Conservation (phyloP, 371 early-diverging fungal genomes). For the Rhizomucor pusillus region DNA sequence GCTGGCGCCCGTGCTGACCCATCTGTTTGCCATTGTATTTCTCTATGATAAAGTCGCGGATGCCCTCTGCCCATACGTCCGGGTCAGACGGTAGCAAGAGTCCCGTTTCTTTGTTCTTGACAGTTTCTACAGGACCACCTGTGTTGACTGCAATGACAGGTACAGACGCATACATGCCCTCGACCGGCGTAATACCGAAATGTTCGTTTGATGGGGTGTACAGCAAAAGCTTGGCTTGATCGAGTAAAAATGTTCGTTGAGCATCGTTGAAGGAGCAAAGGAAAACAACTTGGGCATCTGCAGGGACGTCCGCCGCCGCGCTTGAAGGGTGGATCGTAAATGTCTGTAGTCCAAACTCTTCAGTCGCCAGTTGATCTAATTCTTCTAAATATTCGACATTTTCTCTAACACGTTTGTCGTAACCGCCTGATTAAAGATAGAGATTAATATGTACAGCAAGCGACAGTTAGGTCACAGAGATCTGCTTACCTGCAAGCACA, state of each 20-base stretch:
- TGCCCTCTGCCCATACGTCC: conserved; percentile 63
- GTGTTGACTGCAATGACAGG: conserved; percentile 88
- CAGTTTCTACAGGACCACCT: conserved; percentile 86
- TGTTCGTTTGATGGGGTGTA: conserved; percentile 96
- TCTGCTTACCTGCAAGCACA: conserved; percentile 57
- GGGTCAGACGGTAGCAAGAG: conserved; percentile 63
- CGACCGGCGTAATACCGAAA: conserved; percentile 95
- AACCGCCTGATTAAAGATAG: conserved; percentile 72
- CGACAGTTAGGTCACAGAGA: background rate
- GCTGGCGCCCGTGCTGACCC: conserved; percentile 63
- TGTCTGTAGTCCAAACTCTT: conserved; percentile 37
- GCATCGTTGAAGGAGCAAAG: conserved; percentile 85
- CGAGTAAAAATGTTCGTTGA: conserved; percentile 75
- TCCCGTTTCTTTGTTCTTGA: conserved; percentile 77
- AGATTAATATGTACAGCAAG: background rate
- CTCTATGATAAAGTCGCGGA: conserved; percentile 42
- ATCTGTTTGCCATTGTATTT: conserved; percentile 39
- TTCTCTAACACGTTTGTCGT: conserved; percentile 80
- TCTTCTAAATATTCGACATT: conserved; percentile 83
- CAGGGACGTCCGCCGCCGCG: conserved; percentile 20
- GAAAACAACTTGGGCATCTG: conserved; percentile 72
- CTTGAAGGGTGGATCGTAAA: conserved; percentile 40
- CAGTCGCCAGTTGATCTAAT: conserved; percentile 57
- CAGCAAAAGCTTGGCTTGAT: conserved; percentile 60
- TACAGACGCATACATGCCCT: conserved; percentile 87